A percentile compares a stretch with the other conserved stretches of the same genome.
Evolutionary conservation across 352 stramenopile genomes (phyloP).

Genomic region (Pythium chondricola): DNA sequence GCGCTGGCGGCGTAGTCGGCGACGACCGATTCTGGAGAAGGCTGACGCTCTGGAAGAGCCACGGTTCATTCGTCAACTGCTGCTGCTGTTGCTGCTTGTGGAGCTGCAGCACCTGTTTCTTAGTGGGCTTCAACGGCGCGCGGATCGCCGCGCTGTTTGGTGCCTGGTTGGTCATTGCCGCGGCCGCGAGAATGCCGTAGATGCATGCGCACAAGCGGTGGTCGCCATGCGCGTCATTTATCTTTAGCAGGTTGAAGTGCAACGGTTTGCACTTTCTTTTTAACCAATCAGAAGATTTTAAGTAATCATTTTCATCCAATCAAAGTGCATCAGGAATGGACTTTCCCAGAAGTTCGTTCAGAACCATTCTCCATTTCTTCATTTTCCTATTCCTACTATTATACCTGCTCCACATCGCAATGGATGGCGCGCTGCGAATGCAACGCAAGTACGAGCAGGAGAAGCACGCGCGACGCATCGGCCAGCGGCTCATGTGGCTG

Average conservation of each 20-base stretch:
- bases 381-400: too few relatives aligned
- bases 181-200: neutral
- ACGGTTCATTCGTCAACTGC: slow-evolving; percentile 38
- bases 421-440: neutral
- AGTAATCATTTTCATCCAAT: neutral
- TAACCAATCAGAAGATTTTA: neutral
- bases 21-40: slow-evolving; percentile 23
- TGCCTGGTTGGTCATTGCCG: slow-evolving; percentile 15
- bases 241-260: too few relatives aligned
- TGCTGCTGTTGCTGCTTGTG: slow-evolving; percentile 20
- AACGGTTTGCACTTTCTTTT: too few relatives aligned
- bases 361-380: too few relatives aligned
- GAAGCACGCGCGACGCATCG: neutral
- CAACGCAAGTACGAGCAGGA: neutral
- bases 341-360: neutral
- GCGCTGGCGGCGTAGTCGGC: neutral
- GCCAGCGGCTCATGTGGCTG: slow-evolving; percentile 12
- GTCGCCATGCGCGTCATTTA: too few relatives aligned
- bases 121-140: slow-evolving; percentile 2
- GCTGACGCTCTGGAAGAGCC: slow-evolving; percentile 67
- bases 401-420: too few relatives aligned
- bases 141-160: neutral
- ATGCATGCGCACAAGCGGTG: too few relatives aligned
- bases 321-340: neutral
- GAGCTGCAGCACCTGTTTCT: slow-evolving; percentile 23